These are phyloP conservation scores for Populus tomentosa DNA, from an alignment of 441 rosid species.

Conservation along the genomic window DNA sequence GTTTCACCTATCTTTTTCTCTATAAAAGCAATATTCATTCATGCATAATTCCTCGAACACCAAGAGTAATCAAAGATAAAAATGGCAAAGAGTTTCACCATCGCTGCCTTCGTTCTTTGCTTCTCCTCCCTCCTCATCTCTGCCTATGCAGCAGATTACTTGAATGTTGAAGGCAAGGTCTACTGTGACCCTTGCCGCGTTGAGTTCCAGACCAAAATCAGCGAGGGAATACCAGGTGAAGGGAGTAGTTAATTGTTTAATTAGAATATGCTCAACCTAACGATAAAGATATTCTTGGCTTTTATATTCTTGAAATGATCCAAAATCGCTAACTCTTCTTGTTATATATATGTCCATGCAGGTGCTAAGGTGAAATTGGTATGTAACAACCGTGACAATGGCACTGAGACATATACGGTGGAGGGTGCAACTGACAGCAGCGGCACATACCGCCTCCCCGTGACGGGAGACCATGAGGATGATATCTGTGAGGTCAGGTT, in stretches of 20 bases:
- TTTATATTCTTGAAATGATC: not conserved
- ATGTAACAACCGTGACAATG: constrained; percentile 25
- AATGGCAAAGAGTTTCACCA: constrained; percentile 34
- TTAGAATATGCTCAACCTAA: too few species aligned
- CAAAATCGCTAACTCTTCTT: not conserved
- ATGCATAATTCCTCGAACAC: not conserved
- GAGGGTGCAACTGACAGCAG: constrained; percentile 17
- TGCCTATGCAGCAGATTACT: not conserved
- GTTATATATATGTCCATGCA: not conserved
- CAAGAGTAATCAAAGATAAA: not conserved
- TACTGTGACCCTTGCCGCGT: constrained; percentile 54
- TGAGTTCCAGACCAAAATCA: constrained; percentile 34
- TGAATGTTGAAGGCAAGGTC: constrained; percentile 40
- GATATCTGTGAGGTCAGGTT: constrained; percentile 37
- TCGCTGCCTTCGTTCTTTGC: constrained; percentile 25
- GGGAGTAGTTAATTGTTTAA: too few species aligned
- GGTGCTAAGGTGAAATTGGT: constrained; percentile 30
- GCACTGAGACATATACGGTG: not conserved
- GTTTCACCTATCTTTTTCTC: too few species aligned
- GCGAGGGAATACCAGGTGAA: constrained; percentile 27
- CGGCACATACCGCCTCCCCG: constrained; percentile 29
- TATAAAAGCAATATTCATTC: too few species aligned
- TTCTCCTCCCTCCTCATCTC: constrained; percentile 28
- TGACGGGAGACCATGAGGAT: constrained; percentile 38
- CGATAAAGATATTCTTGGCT: not conserved